phyloP scores from a whole-genome alignment of 1,139 yeast species.

The Nakaseomyces bracarensis region DNA sequence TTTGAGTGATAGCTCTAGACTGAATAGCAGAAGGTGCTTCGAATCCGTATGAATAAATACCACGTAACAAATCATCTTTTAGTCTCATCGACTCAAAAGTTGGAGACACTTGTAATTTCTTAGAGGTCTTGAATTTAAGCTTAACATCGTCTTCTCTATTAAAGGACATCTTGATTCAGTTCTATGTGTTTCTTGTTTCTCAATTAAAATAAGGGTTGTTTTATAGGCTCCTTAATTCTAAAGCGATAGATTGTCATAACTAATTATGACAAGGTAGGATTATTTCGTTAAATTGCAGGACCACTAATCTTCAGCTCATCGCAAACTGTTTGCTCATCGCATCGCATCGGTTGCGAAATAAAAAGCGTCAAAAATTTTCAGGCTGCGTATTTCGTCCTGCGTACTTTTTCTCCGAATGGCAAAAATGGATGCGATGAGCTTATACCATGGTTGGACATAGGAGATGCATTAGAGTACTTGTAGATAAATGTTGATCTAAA shows the following conservation, averaged over 20 bases:
- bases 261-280: too few species aligned
- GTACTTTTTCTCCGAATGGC: neutral
- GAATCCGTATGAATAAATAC: conserved; percentile 86
- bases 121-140: conserved; percentile 54
- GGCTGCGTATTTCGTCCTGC: too few species aligned
- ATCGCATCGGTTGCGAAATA: neutral
- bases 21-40: conserved; percentile 95
- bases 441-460: neutral
- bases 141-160: conserved; percentile 51
- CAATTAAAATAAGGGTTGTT: conserved; percentile 1
- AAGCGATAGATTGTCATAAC: too few species aligned
- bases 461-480: too few species aligned
- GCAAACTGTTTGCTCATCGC: conserved; percentile 5
- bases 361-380: neutral
- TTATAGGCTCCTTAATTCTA: too few species aligned
- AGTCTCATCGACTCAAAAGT: conserved; percentile 75
- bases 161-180: conserved; percentile 47
- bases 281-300: too few species aligned
- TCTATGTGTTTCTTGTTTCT: neutral
- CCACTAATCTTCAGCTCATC: conserved; percentile 10
- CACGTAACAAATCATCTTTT: conserved; percentile 57
- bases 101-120: conserved; percentile 52
- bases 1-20: conserved; percentile 87
- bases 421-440: neutral
- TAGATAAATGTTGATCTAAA: too few species aligned